Percentiles rank a stretch among this genome's conserved stretches.
Conservation (phyloP, 345 rosid genomes). For the Xanthoceras sorbifolium region DNA sequence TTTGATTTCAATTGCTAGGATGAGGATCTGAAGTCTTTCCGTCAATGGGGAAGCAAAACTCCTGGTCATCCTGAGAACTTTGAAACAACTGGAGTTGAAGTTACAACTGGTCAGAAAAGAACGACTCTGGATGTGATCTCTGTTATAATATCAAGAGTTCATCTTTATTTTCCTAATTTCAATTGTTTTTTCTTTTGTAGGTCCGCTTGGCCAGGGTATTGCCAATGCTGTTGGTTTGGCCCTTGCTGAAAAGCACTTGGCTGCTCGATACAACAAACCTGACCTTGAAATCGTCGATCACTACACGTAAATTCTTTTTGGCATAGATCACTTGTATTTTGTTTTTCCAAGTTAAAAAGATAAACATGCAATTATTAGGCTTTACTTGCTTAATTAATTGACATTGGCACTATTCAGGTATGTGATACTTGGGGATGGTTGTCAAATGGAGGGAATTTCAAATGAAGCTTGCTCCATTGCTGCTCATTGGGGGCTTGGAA, state of each 20-base stretch:
- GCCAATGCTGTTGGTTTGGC: conserved; percentile 98
- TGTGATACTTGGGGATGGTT: conserved; percentile 85
- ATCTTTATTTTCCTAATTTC: not conserved
- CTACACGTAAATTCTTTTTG: conserved; percentile 61
- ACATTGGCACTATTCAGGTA: conserved; percentile 46
- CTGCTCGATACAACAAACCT: conserved; percentile 87
- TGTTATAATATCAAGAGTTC: not conserved
- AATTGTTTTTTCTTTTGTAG: conserved; percentile 35
- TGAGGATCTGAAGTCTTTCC: conserved; percentile 84
- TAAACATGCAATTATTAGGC: too few relatives aligned
- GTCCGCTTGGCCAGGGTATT: conserved; percentile 93
- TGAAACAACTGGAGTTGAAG: conserved; percentile 97
- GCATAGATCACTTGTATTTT: not conserved
- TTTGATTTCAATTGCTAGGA: conserved; percentile 40
- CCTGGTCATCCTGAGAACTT: conserved; percentile 99
- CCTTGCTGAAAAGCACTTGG: conserved; percentile 88
- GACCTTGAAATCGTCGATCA: conserved; percentile 81
- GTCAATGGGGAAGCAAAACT: conserved; percentile 94
- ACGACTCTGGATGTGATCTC: not conserved
- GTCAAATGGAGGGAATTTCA: conserved; percentile 96
- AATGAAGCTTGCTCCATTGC: conserved; percentile 95
- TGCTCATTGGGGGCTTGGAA: conserved; percentile 97
- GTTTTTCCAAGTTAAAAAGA: not conserved
- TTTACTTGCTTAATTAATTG: not conserved
- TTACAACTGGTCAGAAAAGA: conserved; percentile 73